Conservation (phyloP, 345 rosid genomes). For the Conringia planisiliqua region DNA sequence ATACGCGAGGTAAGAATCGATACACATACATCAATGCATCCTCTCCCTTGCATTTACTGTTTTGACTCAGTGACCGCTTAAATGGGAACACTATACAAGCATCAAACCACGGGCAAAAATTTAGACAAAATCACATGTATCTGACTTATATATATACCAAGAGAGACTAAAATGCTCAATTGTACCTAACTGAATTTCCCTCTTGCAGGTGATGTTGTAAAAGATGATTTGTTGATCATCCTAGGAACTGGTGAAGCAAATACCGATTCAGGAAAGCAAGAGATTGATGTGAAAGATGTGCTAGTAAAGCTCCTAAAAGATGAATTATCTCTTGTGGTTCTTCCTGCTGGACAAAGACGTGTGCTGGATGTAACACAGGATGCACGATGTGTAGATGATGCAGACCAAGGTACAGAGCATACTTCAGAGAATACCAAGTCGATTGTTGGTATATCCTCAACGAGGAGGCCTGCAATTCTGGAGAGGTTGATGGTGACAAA, state of each 20-base stretch:
- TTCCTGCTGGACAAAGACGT: constrained; percentile 34
- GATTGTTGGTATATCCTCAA: constrained; percentile 33
- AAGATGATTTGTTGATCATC: constrained; percentile 70
- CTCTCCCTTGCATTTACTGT: background rate
- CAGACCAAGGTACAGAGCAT: constrained; percentile 22
- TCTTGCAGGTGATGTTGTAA: constrained; percentile 55
- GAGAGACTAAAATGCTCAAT: background rate
- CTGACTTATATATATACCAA: background rate
- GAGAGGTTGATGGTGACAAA: constrained; percentile 65
- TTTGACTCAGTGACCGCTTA: background rate
- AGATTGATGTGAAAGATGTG: constrained; percentile 47
- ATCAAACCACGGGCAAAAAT: background rate
- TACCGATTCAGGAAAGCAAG: constrained; percentile 27
- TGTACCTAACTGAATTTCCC: constrained; percentile 11
- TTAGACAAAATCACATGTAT: background rate
- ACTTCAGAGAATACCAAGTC: constrained; percentile 24
- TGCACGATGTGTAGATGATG: constrained; percentile 11
- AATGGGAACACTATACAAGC: background rate
- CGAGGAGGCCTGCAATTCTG: constrained; percentile 62
- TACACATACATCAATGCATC: background rate
- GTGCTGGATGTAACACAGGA: constrained; percentile 4
- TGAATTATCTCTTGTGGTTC: constrained; percentile 71
- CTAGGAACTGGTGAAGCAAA: constrained; percentile 46
- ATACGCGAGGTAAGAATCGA: constrained; percentile 43
- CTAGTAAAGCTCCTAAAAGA: constrained; percentile 52